phyloP scores from a whole-genome alignment of 306 rosid species.

The Cajanus cajan region DNA sequence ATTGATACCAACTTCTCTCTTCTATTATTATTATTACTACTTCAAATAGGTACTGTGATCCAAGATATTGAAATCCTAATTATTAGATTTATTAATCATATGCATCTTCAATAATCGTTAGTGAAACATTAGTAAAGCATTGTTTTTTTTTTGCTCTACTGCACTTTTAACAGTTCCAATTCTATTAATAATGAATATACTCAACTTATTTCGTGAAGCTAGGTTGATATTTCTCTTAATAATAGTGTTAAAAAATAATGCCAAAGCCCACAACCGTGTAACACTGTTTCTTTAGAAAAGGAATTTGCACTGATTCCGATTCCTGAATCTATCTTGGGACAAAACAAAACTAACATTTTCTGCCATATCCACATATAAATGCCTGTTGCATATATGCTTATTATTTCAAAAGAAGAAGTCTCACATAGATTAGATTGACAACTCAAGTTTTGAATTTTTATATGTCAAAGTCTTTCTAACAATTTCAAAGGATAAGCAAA shows the following conservation, averaged over 20 bases:
- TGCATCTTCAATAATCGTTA: not conserved
- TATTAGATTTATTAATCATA: not conserved
- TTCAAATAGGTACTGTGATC: not conserved
- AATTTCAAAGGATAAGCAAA: too few species aligned
- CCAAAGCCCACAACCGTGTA: not conserved
- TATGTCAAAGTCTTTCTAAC: too few species aligned
- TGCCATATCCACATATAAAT: not conserved
- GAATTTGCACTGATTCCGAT: not conserved
- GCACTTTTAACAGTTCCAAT: not conserved
- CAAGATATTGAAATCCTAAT: not conserved
- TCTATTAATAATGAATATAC: not conserved
- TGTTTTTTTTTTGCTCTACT: not conserved
- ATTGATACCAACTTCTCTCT: too few species aligned
- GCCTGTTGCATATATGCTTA: too few species aligned
- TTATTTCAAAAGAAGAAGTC: too few species aligned
- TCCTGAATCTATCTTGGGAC: constrained; percentile 10
- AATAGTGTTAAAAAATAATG: not conserved
- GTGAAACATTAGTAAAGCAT: not conserved
- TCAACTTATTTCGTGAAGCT: not conserved
- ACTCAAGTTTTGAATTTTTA: too few species aligned
- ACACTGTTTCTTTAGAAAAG: not conserved
- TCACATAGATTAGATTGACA: too few species aligned
- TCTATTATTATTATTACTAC: not conserved
- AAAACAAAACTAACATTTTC: not conserved
- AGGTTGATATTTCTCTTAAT: not conserved